Evolutionary conservation across 2,329 filamentous ascomycete genomes (phyloP).

Genomic region (Macroventuria anomochaeta): DNA sequence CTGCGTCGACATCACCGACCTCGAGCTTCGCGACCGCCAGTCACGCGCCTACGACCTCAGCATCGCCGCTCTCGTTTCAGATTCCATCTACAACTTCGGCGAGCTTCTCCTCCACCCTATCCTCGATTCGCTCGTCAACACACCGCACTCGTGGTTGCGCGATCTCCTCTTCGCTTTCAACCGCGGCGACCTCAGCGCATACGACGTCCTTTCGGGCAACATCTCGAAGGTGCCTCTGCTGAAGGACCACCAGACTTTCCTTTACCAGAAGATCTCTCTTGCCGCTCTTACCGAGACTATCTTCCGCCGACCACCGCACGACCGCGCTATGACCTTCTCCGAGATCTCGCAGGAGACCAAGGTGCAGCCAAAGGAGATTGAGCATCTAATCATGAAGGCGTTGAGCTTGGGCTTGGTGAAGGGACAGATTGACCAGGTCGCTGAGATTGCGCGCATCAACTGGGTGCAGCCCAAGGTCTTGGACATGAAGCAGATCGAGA

Average conservation of each 20-base stretch:
- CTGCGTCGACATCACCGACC: constrained; percentile 82
- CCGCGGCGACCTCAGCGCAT: constrained; percentile 86
- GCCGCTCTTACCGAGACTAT: constrained; percentile 93
- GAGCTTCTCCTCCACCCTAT: constrained; percentile 98
- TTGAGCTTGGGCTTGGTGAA: constrained; percentile 87
- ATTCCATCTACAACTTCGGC: constrained; percentile 98
- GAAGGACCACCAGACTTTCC: constrained; percentile 77
- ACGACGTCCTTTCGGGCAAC: constrained; percentile 81
- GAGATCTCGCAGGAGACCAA: constrained; percentile 93
- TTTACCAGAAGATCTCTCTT: constrained; percentile 98
- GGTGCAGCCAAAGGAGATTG: constrained; percentile 88
- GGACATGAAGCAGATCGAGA: constrained; percentile 92
- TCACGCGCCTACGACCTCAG: constrained; percentile 89
- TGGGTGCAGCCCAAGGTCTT: constrained; percentile 99
- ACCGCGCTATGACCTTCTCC: constrained; percentile 90
- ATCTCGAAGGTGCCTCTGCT: constrained; percentile 82
- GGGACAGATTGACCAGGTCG: constrained; percentile 96
- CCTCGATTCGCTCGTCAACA: constrained; percentile 79
- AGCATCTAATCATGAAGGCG: constrained; percentile 99
- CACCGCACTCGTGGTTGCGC: constrained; percentile 83
- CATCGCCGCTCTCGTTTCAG: constrained; percentile 89
- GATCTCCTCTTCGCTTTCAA: constrained; percentile 98
- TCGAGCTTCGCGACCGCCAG: constrained; percentile 77
- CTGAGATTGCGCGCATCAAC: constrained; percentile 90
- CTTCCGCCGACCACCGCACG: constrained; percentile 93